Percentiles rank a stretch among this genome's conserved stretches.
These are phyloP conservation scores for Lentinula boryana DNA, from an alignment of 768 basidiomycete genomes.

Conservation along the genomic window DNA sequence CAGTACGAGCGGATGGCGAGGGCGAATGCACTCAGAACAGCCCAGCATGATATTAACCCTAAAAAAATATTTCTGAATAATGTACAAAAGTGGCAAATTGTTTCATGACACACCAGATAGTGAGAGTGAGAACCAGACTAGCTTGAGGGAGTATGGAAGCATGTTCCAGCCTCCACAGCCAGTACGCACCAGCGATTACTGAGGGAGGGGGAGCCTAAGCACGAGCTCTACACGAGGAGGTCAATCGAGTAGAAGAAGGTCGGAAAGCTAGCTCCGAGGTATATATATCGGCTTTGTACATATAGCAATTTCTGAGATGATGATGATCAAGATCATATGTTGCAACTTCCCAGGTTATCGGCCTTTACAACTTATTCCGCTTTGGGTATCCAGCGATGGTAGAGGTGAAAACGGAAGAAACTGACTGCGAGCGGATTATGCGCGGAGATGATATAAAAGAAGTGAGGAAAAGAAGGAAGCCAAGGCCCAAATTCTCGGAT, in stretches of 20 bases:
- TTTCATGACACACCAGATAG: slow-evolving; percentile 34
- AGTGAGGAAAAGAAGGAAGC: not conserved
- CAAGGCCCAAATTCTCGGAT: not conserved
- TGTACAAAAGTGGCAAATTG: not conserved
- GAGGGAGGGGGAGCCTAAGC: not conserved
- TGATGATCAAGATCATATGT: not conserved
- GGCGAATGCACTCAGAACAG: slow-evolving; percentile 39
- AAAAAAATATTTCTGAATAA: not conserved
- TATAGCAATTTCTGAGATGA: not conserved
- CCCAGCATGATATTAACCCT: slow-evolving; percentile 50
- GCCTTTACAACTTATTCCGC: not conserved
- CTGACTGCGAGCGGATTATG: too few relatives aligned
- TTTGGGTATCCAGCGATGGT: too few relatives aligned
- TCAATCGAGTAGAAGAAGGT: not conserved
- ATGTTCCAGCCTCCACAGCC: slow-evolving; percentile 23
- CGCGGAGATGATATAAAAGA: not conserved
- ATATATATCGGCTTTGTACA: not conserved
- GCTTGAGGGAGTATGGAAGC: slow-evolving; percentile 52
- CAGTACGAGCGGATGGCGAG: slow-evolving; percentile 38
- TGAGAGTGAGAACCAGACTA: slow-evolving; percentile 54
- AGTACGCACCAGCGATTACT: not conserved
- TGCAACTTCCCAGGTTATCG: not conserved
- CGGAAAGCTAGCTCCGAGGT: not conserved
- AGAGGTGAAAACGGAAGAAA: too few relatives aligned
- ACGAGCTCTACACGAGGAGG: not conserved